These are phyloP conservation scores for Diutina rugosa DNA, from an alignment of 1,139 yeast genomes.

Conservation along the genomic window DNA sequence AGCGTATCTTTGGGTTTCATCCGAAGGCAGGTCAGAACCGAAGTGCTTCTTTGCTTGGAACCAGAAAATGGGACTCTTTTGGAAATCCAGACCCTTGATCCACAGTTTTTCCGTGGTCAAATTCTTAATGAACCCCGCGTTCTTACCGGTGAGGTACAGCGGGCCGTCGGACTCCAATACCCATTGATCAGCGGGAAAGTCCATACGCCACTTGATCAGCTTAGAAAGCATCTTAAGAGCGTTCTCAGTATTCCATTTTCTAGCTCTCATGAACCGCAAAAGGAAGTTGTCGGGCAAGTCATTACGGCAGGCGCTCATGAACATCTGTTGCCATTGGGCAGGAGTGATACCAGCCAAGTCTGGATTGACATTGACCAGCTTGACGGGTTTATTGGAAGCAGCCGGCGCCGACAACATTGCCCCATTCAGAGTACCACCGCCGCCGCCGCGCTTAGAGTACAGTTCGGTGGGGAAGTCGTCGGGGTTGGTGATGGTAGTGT, in stretches of 20 bases:
- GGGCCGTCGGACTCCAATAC: conserved; percentile 46
- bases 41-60: conserved; percentile 63
- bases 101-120: conserved; percentile 48
- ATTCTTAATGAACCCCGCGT: conserved; percentile 35
- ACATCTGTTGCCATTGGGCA: conserved; percentile 16
- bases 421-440: neutral
- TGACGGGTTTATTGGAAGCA: neutral
- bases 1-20: conserved; percentile 57
- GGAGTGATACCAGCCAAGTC: neutral
- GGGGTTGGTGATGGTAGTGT: conserved; percentile 14
- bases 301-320: conserved; percentile 45
- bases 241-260: conserved; percentile 61
- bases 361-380: neutral
- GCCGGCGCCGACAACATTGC: conserved; percentile 1
- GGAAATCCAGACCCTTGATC: conserved; percentile 50
- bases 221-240: conserved; percentile 51
- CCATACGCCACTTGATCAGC: conserved; percentile 57
- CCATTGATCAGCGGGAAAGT: conserved; percentile 44
- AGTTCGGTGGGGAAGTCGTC: neutral
- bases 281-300: conserved; percentile 55
- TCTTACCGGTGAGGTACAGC: conserved; percentile 12
- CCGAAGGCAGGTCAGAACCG: conserved; percentile 55
- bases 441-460: neutral
- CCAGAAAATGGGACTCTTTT: conserved; percentile 56
- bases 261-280: conserved; percentile 37